Evolutionary conservation across 352 stramenopile genomes (phyloP), one percentile per base, ranked within the genome.

Genomic region (Phytophthora fragariaefolia): DNA sequence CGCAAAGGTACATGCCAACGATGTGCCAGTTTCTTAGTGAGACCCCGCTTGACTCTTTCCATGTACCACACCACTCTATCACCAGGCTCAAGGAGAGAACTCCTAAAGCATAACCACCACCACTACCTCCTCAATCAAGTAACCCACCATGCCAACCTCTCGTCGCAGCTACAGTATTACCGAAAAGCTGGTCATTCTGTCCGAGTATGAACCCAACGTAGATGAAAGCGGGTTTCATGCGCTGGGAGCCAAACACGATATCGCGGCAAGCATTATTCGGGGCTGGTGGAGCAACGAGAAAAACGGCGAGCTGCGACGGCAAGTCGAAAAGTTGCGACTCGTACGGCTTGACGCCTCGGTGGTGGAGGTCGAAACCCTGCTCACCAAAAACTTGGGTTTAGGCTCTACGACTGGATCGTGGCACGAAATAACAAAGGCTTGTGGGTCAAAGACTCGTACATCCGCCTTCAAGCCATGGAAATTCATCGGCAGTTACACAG

Each of bases 381-480:
- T 13, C 46, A 64, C 36, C 18, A 10, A 3, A 9, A 42, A 18
- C 7, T 58, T 1, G 56, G 56, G 23, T 45, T 56, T 13, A 5
- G 13, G 26, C 24, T 43, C 12, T 40, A 26, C 50, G 10, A 26
- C 2, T 57, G 47, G 24, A 26, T 58, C 0, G 6, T 3, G 20
- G 18, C 22, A 32, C n/a, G 46, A 1, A 58, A 58, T 26, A 18
- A n/a, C 17, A 66, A 66, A 13, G 47, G 38, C 7, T 26, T 55
- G 17, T 48, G 58, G 5, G 58, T 58, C 12, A 53, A 58, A 27
- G 58, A 66, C 27, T n/a, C 20, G 4, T 66, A 58, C 36, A 66
- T 66, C 23, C 34, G 15, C 8, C 46, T 58, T 3, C 47, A 58
- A 30, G 48, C 58, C 6, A 27, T 32, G 3, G 58, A 53, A 15